phyloP scores from a whole-genome alignment of 2,329 filamentous ascomycete genomes.

The Exophiala calicioides region DNA sequence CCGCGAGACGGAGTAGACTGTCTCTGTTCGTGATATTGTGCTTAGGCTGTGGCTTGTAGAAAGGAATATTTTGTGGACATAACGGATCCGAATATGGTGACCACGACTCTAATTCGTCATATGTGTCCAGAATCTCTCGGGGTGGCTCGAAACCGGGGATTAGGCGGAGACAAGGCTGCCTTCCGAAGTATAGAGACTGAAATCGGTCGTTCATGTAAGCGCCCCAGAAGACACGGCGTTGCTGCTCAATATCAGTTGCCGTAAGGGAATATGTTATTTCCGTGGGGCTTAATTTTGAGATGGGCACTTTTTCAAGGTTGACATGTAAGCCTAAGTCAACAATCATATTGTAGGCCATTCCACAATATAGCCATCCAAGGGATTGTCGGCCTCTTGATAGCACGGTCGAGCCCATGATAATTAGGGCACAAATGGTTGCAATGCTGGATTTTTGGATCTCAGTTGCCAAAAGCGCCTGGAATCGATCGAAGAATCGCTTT shows the following conservation, averaged over 20 bases:
- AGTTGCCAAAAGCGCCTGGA: neutral
- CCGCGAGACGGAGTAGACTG: slow-evolving; percentile 1
- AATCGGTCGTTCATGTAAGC: slow-evolving; percentile 33
- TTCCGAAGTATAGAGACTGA: slow-evolving; percentile 27
- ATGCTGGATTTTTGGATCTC: neutral
- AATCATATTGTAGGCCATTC: slow-evolving; percentile 43
- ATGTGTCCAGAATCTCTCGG: slow-evolving; percentile 35
- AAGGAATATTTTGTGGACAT: neutral
- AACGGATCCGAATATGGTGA: slow-evolving; percentile 22
- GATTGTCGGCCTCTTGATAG: slow-evolving; percentile 33
- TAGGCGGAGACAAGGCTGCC: slow-evolving; percentile 28
- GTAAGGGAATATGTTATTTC: neutral
- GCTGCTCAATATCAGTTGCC: slow-evolving; percentile 33
- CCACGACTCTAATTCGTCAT: slow-evolving; percentile 36
- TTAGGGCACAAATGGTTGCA: neutral
- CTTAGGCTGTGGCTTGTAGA: neutral
- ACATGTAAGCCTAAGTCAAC: slow-evolving; percentile 43
- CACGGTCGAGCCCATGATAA: neutral
- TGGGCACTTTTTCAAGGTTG: neutral
- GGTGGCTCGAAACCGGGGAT: slow-evolving; percentile 28
- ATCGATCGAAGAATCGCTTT: slow-evolving; percentile 2
- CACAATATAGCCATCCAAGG: slow-evolving; percentile 40
- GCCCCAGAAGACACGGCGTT: slow-evolving; percentile 38
- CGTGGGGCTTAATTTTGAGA: neutral
- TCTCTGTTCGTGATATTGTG: neutral